These are phyloP conservation scores for Fusarium agapanthi DNA, from an alignment of 2,329 filamentous ascomycete genomes.

Conservation along the genomic window DNA sequence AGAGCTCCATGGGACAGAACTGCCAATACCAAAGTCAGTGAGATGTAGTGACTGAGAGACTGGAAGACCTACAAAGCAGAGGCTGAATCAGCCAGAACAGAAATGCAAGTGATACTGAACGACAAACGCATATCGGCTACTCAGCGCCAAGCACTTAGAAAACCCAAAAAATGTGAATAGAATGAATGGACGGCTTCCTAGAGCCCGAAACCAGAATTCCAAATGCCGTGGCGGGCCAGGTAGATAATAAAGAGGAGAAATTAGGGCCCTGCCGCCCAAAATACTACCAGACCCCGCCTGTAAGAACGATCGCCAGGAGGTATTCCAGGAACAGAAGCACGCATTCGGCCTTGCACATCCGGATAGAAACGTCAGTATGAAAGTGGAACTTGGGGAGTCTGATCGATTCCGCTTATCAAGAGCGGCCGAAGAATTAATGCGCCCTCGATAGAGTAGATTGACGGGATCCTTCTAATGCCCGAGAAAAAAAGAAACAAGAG, in stretches of 20 bases:
- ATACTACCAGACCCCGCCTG: background rate
- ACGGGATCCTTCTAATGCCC: background rate
- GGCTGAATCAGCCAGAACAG: constrained; percentile 18
- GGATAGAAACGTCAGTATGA: background rate
- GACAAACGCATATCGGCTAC: constrained; percentile 25
- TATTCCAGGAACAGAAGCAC: background rate
- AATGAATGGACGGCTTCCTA: background rate
- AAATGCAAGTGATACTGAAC: constrained; percentile 16
- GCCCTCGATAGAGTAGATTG: background rate
- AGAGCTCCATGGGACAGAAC: background rate
- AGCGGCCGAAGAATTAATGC: background rate
- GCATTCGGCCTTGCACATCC: background rate
- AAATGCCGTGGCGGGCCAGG: background rate
- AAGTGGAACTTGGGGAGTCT: background rate
- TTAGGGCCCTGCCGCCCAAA: background rate
- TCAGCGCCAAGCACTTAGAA: background rate
- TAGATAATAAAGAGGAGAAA: background rate
- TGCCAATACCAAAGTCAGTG: background rate
- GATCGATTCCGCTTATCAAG: background rate
- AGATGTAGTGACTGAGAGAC: fast-evolving
- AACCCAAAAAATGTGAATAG: background rate
- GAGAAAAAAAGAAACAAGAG: background rate
- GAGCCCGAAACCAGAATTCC: background rate
- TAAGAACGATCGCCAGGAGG: background rate
- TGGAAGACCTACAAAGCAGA: background rate